Conservation (phyloP, 1,284 basidiomycete species). For the Ustilago vetiveriae region DNA sequence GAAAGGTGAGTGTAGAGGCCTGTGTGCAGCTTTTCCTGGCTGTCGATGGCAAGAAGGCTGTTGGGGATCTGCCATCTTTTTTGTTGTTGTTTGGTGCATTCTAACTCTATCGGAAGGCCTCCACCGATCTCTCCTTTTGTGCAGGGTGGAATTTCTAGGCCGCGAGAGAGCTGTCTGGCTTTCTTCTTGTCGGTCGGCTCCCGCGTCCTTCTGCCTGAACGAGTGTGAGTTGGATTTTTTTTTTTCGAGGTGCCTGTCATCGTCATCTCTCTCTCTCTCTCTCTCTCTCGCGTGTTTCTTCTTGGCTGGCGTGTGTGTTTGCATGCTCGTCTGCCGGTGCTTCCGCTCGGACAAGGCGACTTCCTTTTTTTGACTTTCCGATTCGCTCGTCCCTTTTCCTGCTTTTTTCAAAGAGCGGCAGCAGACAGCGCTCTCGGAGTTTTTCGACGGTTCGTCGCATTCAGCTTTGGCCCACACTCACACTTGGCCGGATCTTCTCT, state of each 20-base stretch:
- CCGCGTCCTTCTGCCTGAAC: too few relatives aligned
- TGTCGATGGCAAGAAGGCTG: too few relatives aligned
- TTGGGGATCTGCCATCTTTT: too few relatives aligned
- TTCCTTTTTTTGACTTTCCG: constrained; percentile 4
- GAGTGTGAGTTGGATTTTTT: too few relatives aligned
- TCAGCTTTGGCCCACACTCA: neutral
- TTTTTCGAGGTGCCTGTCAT: too few relatives aligned
- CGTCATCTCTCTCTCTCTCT: too few relatives aligned
- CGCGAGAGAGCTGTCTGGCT: neutral
- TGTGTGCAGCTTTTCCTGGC: too few relatives aligned
- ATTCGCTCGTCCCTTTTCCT: neutral
- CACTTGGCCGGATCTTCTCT: neutral
- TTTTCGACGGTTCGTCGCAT: neutral
- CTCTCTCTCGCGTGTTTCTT: neutral
- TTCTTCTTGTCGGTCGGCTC: constrained; percentile 15
- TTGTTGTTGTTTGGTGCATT: too few relatives aligned
- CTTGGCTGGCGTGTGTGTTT: neutral
- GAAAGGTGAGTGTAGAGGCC: too few relatives aligned
- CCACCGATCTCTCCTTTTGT: constrained; percentile 35
- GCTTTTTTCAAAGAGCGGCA: neutral
- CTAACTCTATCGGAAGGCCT: constrained; percentile 19
- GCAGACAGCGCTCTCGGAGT: neutral
- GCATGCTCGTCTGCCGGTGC: neutral
- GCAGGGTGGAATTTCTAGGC: neutral
- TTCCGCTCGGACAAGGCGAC: too few relatives aligned